These are phyloP conservation scores for Aureobasidium namibiae DNA, from an alignment of 2,329 filamentous ascomycete species.

Conservation along the genomic window DNA sequence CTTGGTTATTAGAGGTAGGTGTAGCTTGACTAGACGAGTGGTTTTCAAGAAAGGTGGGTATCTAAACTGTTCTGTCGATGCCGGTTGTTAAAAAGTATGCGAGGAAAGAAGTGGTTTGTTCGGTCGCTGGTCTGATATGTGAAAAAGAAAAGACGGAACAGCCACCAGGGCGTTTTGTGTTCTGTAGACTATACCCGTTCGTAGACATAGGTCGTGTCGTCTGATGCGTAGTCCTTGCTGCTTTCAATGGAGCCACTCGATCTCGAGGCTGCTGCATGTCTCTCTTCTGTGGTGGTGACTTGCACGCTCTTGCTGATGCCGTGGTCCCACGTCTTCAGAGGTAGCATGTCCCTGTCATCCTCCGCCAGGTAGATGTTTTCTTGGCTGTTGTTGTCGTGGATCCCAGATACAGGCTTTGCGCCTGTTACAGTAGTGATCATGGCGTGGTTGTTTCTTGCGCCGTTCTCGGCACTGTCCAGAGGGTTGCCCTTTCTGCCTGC, in stretches of 20 bases:
- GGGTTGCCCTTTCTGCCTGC: neutral
- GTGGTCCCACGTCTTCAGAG: slow-evolving; percentile 2
- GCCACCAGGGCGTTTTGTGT: neutral
- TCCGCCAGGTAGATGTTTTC: slow-evolving; percentile 6
- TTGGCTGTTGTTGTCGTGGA: neutral
- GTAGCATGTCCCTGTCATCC: neutral
- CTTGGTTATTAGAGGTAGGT: neutral
- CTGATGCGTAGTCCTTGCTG: neutral
- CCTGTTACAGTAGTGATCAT: slow-evolving; percentile 4
- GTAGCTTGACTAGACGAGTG: neutral
- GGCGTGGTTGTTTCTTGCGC: neutral
- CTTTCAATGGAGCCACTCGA: neutral
- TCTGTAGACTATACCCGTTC: neutral
- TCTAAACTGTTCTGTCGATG: slow-evolving; percentile 4
- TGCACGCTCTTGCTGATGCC: slow-evolving; percentile 13
- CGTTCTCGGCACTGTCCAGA: neutral
- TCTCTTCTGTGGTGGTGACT: slow-evolving; percentile 7
- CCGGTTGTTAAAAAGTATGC: neutral
- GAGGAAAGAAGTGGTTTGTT: neutral
- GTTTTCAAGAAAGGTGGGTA: neutral
- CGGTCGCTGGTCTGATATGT: neutral
- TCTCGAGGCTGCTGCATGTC: neutral
- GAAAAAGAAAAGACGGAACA: neutral
- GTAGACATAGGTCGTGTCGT: neutral
- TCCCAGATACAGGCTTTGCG: neutral